Evolutionary conservation across 176 grass and related monocot genomes (phyloP), one percentile per base, ranked within the genome.

Genomic region (Carex scoparia): DNA sequence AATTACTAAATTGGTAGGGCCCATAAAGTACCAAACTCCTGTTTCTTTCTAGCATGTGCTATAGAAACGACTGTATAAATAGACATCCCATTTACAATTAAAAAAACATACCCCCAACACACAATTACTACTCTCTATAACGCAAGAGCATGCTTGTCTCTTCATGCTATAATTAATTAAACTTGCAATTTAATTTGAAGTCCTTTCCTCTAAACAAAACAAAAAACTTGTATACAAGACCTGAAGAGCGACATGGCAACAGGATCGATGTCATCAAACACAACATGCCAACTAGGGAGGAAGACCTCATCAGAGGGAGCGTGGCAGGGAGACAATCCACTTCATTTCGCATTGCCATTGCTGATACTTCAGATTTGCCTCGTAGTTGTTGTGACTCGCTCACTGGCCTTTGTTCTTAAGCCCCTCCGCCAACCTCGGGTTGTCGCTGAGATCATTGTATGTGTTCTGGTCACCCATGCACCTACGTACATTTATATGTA

Each of bases 361-460:
- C 60, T 82, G 37, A 82, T 65, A 46, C 57, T 82, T 37, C 79
- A 82, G 37, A 82, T 82, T 44, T 65, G 60, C 57, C 58, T 82
- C 10, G 79, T 82, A 2, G 79, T 65, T 6, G 79, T 65, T 46
- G 79, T 82, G n/a, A 82, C 79, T 13, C 79, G 79, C 19, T 65
- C 7, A 11, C 60, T 82, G 15, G 79, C 59, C 2, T 82, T 63
- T n/a, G 35, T 82, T 38, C 79, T 82, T 8, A 82, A 65, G 8
- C 79, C 79, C 38, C 79, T 65, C 79, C 79, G 23, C 5, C 79
- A 82, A 46, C 79, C 79, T 65, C 60, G 60, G 15, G 79, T 82
- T 10, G 46, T 82, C 58, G 60, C 79, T 15, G 79, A 82, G 79
- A 82, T 82, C 58, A 82, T 82, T 44, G 79, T 82, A 82, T 28